These are phyloP conservation scores for Huntiella decipiens DNA, from an alignment of 2,329 filamentous ascomycete species.

Conservation along the genomic window DNA sequence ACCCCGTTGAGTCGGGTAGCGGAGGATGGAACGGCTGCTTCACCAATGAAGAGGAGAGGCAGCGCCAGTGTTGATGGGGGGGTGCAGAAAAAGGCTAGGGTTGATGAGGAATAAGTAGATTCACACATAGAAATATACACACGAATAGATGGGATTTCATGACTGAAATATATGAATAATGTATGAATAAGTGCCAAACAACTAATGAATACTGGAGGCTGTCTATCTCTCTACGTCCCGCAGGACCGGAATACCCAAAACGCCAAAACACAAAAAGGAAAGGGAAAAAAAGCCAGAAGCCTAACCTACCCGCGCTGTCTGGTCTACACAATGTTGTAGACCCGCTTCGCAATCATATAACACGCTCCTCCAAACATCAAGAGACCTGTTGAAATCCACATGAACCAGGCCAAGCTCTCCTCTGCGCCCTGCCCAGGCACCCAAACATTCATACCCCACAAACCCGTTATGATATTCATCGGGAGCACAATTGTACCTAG, in stretches of 20 bases:
- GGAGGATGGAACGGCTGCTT: slow-evolving; percentile 1
- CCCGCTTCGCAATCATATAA: slow-evolving; percentile 64
- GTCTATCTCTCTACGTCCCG: no score
- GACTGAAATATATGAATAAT: no score
- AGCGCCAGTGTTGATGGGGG: slow-evolving; percentile 1
- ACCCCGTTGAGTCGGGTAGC: slow-evolving; percentile 8
- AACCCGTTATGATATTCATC: slow-evolving; percentile 96
- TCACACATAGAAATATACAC: no score
- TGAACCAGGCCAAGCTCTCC: slow-evolving; percentile 56
- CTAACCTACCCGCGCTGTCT: slow-evolving; percentile 10
- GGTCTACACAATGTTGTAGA: slow-evolving; percentile 60
- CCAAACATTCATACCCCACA: slow-evolving; percentile 98
- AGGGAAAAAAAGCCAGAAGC: not conserved
- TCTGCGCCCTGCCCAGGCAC: slow-evolving; percentile 82
- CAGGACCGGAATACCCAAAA: not conserved
- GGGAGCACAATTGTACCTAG: slow-evolving; percentile 91
- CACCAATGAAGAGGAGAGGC: slow-evolving; percentile 7
- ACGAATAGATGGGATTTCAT: no score
- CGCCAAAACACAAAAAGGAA: not conserved
- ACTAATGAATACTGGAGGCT: not conserved
- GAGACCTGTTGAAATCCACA: slow-evolving; percentile 53
- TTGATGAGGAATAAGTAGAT: not conserved
- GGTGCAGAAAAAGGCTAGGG: not conserved
- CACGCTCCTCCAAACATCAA: slow-evolving; percentile 62
- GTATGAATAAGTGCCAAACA: not conserved